Percentiles rank a stretch among this genome's conserved stretches.
Evolutionary conservation across 2,329 filamentous ascomycete genomes (phyloP).

Genomic region (Fusarium piperis): DNA sequence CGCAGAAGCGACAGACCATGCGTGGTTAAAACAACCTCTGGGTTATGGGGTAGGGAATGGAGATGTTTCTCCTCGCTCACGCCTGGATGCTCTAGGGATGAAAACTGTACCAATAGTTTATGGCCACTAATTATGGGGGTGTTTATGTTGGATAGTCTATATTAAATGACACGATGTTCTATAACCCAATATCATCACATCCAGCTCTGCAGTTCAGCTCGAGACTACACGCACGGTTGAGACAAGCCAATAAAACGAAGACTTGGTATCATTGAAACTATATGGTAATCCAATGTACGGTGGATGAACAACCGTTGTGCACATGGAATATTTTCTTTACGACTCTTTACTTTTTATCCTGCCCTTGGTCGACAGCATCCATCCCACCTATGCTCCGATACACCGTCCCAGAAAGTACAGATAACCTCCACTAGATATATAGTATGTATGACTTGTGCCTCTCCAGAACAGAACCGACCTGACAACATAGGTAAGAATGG

Average conservation of each 20-base stretch:
- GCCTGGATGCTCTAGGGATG: slow-evolving; percentile 19
- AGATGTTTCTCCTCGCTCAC: slow-evolving; percentile 10
- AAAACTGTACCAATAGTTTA: slow-evolving; percentile 33
- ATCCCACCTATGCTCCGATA: background rate
- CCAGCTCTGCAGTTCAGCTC: background rate
- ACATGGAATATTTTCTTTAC: background rate
- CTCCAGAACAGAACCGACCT: background rate
- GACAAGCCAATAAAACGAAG: background rate
- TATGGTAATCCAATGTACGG: background rate
- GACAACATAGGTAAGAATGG: background rate
- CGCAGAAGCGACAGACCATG: slow-evolving; percentile 64
- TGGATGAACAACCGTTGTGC: background rate
- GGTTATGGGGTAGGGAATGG: background rate
- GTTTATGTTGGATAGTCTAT: background rate
- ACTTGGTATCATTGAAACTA: background rate
- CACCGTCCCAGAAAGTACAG: background rate
- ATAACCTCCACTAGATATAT: background rate
- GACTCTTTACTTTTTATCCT: background rate
- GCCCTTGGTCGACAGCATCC: background rate
- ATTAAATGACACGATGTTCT: background rate
- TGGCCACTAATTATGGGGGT: slow-evolving; percentile 27
- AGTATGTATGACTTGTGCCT: background rate
- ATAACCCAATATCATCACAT: background rate
- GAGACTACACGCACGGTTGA: background rate
- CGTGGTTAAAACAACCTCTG: slow-evolving; percentile 52